These are phyloP conservation scores for Furculomyces boomerangus DNA, from an alignment of 371 early-diverging fungal species.

Conservation along the genomic window DNA sequence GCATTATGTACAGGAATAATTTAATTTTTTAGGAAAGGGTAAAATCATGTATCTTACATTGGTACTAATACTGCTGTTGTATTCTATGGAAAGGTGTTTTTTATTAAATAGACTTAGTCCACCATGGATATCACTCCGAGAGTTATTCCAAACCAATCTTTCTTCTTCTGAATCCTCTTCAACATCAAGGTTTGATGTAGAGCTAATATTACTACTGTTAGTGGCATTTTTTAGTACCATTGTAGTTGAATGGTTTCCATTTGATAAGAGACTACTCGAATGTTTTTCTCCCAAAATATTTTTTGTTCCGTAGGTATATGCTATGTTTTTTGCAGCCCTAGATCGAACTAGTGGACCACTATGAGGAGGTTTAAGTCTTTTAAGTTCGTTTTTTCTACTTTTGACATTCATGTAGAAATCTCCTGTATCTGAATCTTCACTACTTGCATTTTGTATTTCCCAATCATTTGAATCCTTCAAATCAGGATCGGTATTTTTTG, in stretches of 20 bases:
- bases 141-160: not conserved
- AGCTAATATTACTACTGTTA: not conserved
- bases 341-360: not conserved
- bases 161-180: not conserved
- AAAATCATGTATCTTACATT: no score
- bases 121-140: no score
- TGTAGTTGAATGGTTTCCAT: not conserved
- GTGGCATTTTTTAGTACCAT: not conserved
- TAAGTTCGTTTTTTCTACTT: not conserved
- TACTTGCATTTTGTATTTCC: not conserved
- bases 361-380: not conserved
- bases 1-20: no score
- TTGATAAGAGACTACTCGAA: not conserved
- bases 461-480: not conserved
- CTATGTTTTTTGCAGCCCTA: not conserved
- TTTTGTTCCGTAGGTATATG: not conserved
- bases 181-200: not conserved
- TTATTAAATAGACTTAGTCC: no score
- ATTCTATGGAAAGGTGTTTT: no score
- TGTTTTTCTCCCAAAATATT: not conserved
- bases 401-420: not conserved
- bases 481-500: not conserved
- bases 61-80: no score
- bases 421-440: not conserved
- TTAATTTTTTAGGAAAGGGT: no score